Conservation (phyloP, 305 asterid genomes). For the Fraxinus baroniana region DNA sequence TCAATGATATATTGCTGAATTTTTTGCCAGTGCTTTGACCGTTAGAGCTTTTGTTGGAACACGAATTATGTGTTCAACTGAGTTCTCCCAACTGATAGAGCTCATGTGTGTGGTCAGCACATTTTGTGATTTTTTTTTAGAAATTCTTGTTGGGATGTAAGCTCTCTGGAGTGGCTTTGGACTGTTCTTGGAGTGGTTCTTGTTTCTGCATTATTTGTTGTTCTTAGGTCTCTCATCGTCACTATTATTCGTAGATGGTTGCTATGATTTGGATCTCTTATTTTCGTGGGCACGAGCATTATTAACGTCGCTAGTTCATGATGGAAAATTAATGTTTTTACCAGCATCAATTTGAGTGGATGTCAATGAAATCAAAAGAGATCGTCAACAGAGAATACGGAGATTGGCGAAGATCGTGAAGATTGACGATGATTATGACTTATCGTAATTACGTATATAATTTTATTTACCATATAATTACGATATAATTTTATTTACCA, state of each 20-base stretch:
- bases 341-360: background rate
- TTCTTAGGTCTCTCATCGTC: background rate
- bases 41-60: background rate
- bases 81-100: background rate
- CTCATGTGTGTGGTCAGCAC: background rate
- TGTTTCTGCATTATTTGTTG: background rate
- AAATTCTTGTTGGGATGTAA: background rate
- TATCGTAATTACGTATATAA: background rate
- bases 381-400: too few species aligned
- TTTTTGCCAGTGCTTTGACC: background rate
- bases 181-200: background rate
- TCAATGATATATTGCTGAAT: background rate
- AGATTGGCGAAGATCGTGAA: background rate
- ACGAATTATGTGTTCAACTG: background rate
- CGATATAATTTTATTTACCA: background rate
- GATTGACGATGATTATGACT: background rate
- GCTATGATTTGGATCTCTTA: background rate
- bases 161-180: background rate
- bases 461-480: background rate
- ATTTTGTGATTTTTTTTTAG: background rate
- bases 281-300: background rate
- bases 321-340: background rate
- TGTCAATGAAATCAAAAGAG: background rate
- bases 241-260: background rate
- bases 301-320: background rate